Base-by-base conservation (phyloP, 2,329 filamentous ascomycete species). In the Epichloe aotearoae region DNA sequence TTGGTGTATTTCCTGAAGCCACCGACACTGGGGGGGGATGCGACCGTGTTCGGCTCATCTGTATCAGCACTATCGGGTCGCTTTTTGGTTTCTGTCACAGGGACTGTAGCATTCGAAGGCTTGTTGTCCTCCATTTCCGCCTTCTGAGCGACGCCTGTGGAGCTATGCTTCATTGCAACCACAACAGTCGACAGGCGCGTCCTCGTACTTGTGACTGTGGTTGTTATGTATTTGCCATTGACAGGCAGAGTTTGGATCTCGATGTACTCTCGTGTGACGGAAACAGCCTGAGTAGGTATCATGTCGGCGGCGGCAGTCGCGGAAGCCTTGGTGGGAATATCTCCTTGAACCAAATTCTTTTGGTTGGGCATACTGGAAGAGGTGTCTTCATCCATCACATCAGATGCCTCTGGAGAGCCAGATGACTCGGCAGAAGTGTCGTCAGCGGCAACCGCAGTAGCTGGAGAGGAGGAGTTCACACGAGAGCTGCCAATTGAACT, bases 191-290 rank as follows among this genome's bases (percentile, higher is more conserved):
- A 53, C 8, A 20, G 43, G 14, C 14, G 45, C 14, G 49, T 54
- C 39, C 5, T 52, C 5, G 55, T 60, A 10, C 42, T 59, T 3
- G 56, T 63, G 6, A 55, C 46, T 7, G 56, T 55, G 7, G 56
- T 60, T 8, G 58, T 61, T 20, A 57, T 50, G n/a, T 54, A 41
- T 1, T 56, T 44, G 12, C 55, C 59, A 33, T 49, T 54, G 19
- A 59, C 17, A 11, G 51, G 26, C 4, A 42, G 30, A 12, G 42
- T 50, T 34, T 50, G 19, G 11, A 49, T 34, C 40, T 39, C 34
- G 37, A 49, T 8, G 15, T 6, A 15, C 10, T 48, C 36, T 34
- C 19, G 26, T 5, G 41, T 42, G n/a, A 19, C 42, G 4, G 50
- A 40, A 5, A 30, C 17, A 12, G 19, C 43, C 14, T 38, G 15